Evolutionary conservation across 2,329 filamentous ascomycete species (phyloP).

Genomic region (Aspergillus niger): DNA sequence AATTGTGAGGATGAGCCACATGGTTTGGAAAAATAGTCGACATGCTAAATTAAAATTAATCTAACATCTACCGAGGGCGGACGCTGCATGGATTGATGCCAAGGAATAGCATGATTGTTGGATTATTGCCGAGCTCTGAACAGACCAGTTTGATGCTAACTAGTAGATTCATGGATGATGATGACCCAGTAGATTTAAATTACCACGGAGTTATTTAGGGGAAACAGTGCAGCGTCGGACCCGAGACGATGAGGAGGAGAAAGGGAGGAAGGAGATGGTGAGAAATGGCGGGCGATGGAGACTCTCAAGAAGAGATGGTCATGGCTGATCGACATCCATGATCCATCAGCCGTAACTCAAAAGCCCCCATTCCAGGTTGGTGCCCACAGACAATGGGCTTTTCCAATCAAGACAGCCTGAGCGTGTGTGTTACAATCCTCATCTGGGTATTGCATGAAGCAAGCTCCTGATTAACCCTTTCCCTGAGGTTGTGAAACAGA

Average conservation of each 20-base stretch:
- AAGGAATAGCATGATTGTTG: not conserved
- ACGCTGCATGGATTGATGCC: not conserved
- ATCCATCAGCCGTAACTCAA: not conserved
- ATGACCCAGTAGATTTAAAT: too few relatives aligned
- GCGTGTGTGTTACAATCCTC: not conserved
- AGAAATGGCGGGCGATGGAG: too few relatives aligned
- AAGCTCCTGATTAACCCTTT: not conserved
- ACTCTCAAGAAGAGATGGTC: not conserved
- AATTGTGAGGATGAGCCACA: conserved; percentile 2
- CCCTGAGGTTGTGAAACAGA: not conserved
- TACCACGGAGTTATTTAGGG: too few relatives aligned
- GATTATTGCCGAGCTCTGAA: not conserved
- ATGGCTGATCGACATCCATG: not conserved
- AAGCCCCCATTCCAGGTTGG: not conserved
- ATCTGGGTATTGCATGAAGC: not conserved
- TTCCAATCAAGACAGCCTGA: not conserved
- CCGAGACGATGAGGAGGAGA: too few relatives aligned
- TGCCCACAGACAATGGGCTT: not conserved
- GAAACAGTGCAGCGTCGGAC: too few relatives aligned
- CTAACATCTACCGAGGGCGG: conserved; percentile 1
- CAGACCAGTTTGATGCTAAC: too few relatives aligned
- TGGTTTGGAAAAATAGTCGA: not conserved
- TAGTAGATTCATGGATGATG: too few relatives aligned
- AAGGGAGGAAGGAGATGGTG: too few relatives aligned
- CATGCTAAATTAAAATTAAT: conserved; percentile 8